A percentile compares a stretch with the other conserved stretches of the same genome.
These are phyloP conservation scores for Rhizopogon roseolus DNA, from an alignment of 768 basidiomycete species.

Conservation along the genomic window DNA sequence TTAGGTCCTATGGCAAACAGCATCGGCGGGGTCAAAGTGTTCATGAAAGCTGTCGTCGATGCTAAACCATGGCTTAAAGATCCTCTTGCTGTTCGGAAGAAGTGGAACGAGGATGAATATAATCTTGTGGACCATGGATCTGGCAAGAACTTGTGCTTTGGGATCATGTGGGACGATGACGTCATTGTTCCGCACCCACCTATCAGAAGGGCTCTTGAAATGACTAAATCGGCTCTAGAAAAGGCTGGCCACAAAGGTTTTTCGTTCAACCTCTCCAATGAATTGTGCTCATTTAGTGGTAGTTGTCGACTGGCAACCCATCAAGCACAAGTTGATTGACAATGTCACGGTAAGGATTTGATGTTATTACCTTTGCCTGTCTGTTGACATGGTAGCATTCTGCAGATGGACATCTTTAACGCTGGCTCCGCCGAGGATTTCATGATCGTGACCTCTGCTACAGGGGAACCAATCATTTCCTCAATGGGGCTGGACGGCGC, in stretches of 20 bases:
- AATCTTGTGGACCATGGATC: too few species aligned
- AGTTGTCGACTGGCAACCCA: slow-evolving; percentile 70
- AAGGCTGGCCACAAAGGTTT: slow-evolving; percentile 63
- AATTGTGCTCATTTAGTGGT: neutral
- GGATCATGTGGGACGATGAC: slow-evolving; percentile 57
- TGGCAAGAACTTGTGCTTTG: too few species aligned
- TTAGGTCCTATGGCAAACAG: slow-evolving; percentile 66
- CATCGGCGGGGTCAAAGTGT: slow-evolving; percentile 54
- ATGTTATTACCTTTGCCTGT: slow-evolving; percentile 3
- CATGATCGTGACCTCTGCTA: slow-evolving; percentile 25
- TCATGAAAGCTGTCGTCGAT: slow-evolving; percentile 59
- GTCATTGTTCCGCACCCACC: slow-evolving; percentile 58
- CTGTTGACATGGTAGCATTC: neutral
- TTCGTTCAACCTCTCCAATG: slow-evolving; percentile 1
- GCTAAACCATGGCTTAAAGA: slow-evolving; percentile 63
- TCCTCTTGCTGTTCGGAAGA: slow-evolving; percentile 12
- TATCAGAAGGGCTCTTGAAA: slow-evolving; percentile 51
- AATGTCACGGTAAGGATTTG: slow-evolving; percentile 33
- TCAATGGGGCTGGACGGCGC: slow-evolving; percentile 38
- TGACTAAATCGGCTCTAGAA: slow-evolving; percentile 49
- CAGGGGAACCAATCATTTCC: slow-evolving; percentile 51
- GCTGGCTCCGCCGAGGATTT: slow-evolving; percentile 49
- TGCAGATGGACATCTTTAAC: slow-evolving; percentile 37
- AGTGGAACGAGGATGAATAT: slow-evolving; percentile 13
- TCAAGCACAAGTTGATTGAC: slow-evolving; percentile 45